These are phyloP conservation scores for Trypanosoma melophagium DNA, from an alignment of 208 protist species.

Conservation along the genomic window DNA sequence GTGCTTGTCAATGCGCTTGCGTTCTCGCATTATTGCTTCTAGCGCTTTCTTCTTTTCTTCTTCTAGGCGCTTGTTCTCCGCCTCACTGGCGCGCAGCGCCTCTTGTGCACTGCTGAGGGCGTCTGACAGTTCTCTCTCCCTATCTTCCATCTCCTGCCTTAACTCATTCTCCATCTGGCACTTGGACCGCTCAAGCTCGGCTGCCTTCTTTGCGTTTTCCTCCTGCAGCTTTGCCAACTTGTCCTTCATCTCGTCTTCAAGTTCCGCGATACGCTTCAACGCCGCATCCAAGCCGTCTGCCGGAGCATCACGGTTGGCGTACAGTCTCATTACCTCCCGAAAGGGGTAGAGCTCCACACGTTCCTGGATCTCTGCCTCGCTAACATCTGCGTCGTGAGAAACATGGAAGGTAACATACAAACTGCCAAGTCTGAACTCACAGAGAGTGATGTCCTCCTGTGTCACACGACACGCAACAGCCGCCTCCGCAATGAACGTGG, in stretches of 20 bases:
- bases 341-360: slow-evolving; percentile 78
- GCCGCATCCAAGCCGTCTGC: slow-evolving; percentile 62
- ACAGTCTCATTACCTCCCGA: slow-evolving; percentile 78
- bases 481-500: slow-evolving; percentile 61
- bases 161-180: slow-evolving; percentile 28
- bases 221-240: slow-evolving; percentile 44
- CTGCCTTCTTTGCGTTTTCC: slow-evolving; percentile 24
- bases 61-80: slow-evolving; percentile 53
- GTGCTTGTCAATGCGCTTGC: slow-evolving; percentile 53
- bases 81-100: slow-evolving; percentile 38
- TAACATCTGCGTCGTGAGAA: slow-evolving; percentile 73
- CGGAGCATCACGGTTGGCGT: slow-evolving; percentile 60
- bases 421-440: slow-evolving; percentile 75
- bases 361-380: slow-evolving; percentile 64
- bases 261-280: slow-evolving; percentile 48
- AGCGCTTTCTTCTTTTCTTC: slow-evolving; percentile 31
- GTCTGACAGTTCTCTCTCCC: slow-evolving; percentile 37
- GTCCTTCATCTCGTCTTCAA: slow-evolving; percentile 59
- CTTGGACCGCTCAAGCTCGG: slow-evolving; percentile 12
- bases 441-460: slow-evolving; percentile 40
- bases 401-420: slow-evolving; percentile 85
- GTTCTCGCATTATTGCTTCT: slow-evolving; percentile 58
- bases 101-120: slow-evolving; percentile 53
- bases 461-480: slow-evolving; percentile 45
- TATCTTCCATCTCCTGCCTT: slow-evolving; percentile 29